Evolutionary conservation across 2,329 filamentous ascomycete species (phyloP).

Genomic region (Pseudogymnoascus destructans): DNA sequence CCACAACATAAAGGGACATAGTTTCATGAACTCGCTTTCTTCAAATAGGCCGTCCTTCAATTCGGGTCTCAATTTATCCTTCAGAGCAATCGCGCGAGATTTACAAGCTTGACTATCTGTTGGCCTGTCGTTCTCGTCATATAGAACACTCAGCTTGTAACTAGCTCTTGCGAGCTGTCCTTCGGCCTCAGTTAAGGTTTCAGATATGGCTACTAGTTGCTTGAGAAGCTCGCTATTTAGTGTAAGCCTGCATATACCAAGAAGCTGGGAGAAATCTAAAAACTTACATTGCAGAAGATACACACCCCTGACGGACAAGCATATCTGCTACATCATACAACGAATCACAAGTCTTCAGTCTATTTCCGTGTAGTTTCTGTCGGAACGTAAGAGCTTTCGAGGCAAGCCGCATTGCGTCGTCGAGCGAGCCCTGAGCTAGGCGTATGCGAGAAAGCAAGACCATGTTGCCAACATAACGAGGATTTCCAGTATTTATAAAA

Average conservation of each 20-base stretch:
- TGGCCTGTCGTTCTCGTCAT: not conserved
- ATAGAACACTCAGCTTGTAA: slow-evolving; percentile 8
- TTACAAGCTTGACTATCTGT: slow-evolving; percentile 1
- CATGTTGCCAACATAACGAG: slow-evolving; percentile 1
- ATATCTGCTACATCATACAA: slow-evolving; percentile 8
- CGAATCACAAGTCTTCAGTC: slow-evolving; percentile 7
- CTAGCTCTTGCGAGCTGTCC: slow-evolving; percentile 9
- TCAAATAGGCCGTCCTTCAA: not conserved
- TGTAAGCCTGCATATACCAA: not conserved
- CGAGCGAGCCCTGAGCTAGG: not conserved
- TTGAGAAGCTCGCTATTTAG: slow-evolving; percentile 9
- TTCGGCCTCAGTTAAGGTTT: not conserved
- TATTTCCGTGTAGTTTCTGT: slow-evolving; percentile 7
- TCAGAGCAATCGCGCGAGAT: slow-evolving; percentile 1
- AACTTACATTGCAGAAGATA: slow-evolving; percentile 8
- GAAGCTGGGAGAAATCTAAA: not conserved
- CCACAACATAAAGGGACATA: slow-evolving; percentile 11
- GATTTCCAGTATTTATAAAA: slow-evolving; percentile 23
- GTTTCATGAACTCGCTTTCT: slow-evolving; percentile 9
- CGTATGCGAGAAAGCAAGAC: slow-evolving; percentile 7
- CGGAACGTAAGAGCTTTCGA: slow-evolving; percentile 7
- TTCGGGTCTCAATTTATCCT: slow-evolving; percentile 4
- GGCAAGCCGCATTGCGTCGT: not conserved
- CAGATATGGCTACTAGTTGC: not conserved
- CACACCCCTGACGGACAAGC: not conserved